These are phyloP conservation scores for Malania oleifera DNA, from an alignment of 164 flowering plant species.

Conservation along the genomic window DNA sequence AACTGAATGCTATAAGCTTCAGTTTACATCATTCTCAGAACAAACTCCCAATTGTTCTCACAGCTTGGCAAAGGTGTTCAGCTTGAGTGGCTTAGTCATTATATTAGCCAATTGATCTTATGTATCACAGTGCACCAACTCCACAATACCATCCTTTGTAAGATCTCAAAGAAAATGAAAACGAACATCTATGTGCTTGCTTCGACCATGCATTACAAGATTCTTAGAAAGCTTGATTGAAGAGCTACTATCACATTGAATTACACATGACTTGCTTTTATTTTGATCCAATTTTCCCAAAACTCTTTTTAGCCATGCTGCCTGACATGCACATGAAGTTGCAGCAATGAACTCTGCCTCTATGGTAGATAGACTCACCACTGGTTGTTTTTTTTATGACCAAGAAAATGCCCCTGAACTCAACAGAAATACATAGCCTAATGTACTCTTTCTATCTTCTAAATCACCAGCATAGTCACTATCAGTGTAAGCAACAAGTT, in stretches of 20 bases:
- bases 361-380: not conserved
- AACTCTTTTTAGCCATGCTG: not conserved
- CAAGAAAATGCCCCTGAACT: not conserved
- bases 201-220: not conserved
- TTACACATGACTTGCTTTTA: not conserved
- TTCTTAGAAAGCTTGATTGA: not conserved
- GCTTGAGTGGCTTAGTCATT: too few species aligned
- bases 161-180: too few species aligned
- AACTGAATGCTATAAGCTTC: too few species aligned
- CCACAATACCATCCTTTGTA: too few species aligned
- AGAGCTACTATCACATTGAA: not conserved
- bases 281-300: not conserved
- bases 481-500: not conserved
- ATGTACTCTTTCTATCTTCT: not conserved
- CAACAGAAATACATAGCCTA: not conserved
- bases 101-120: too few species aligned
- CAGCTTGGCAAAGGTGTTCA: too few species aligned
- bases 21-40: too few species aligned
- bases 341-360: not conserved
- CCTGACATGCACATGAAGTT: slow-evolving; percentile 1
- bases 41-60: too few species aligned
- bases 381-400: not conserved
- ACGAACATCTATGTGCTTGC: not conserved
- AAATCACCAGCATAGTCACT: not conserved
- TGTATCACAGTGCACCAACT: too few species aligned